Percentiles rank a stretch among this genome's conserved stretches.
Conservation (phyloP, 257 asterid species). For the Sherardia arvensis region DNA sequence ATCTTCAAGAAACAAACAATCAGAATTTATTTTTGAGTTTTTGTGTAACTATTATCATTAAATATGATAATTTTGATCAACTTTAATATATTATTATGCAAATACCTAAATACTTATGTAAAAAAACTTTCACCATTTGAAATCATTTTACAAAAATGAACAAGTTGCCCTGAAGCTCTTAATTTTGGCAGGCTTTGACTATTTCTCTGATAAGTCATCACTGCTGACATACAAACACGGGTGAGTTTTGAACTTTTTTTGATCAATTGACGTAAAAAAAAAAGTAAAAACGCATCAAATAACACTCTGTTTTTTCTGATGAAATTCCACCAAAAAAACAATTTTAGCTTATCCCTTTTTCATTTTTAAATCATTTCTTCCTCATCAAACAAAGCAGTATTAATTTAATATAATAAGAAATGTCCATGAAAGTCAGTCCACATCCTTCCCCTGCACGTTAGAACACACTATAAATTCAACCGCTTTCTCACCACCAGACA, state of each 20-base stretch:
- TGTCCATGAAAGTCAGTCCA: not conserved
- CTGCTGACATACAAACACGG: not conserved
- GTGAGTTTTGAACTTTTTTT: not conserved
- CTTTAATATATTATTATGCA: too few species aligned
- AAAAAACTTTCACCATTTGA: too few species aligned
- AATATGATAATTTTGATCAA: too few species aligned
- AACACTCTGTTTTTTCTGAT: not conserved
- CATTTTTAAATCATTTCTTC: not conserved
- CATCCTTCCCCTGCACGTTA: conserved; percentile 14
- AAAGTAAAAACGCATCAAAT: not conserved
- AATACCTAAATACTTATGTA: too few species aligned
- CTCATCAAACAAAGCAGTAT: not conserved
- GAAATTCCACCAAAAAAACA: not conserved
- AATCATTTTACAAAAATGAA: too few species aligned
- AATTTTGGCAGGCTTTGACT: not conserved
- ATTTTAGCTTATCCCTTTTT: not conserved
- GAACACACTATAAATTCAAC: not conserved
- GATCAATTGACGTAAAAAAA: too few species aligned
- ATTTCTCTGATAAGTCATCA: not conserved
- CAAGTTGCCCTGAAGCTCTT: not conserved
- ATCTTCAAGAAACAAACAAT: too few species aligned
- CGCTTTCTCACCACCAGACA: not conserved
- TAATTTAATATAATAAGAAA: not conserved
- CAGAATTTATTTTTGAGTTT: too few species aligned
- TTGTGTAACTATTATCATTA: too few species aligned